phyloP scores from a whole-genome alignment of 768 basidiomycete genomes.

The Pisolithus sp. region DNA sequence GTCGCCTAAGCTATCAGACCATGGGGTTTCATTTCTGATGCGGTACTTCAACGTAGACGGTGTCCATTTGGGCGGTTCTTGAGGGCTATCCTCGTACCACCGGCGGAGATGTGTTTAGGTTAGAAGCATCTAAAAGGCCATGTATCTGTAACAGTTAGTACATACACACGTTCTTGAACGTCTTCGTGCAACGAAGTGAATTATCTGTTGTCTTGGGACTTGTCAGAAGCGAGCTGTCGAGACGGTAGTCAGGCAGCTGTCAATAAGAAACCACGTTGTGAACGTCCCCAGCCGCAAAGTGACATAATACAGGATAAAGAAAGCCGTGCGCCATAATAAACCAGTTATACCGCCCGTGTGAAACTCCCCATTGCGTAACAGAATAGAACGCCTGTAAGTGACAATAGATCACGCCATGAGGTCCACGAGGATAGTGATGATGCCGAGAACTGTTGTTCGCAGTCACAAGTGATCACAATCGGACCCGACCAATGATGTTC shows the following conservation, averaged over 20 bases:
- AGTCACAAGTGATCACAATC: no score
- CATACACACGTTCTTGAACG: background rate
- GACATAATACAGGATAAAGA: background rate
- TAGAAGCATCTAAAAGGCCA: background rate
- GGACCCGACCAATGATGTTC: background rate
- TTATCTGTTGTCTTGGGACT: background rate
- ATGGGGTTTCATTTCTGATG: background rate
- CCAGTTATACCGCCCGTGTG: no score
- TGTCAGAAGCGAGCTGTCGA: background rate
- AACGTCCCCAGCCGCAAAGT: background rate
- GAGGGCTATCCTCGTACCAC: background rate
- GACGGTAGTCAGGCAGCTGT: background rate
- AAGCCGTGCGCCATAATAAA: background rate
- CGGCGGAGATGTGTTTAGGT: background rate
- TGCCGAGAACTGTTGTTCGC: conserved; percentile 61
- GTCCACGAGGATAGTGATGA: conserved; percentile 87
- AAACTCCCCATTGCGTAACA: background rate
- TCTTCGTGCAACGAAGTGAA: background rate
- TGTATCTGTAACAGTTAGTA: background rate
- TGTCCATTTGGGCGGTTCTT: conserved; percentile 7
- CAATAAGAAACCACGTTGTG: background rate
- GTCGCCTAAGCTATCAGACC: background rate
- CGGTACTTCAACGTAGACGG: conserved; percentile 2
- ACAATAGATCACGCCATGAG: conserved; percentile 41
- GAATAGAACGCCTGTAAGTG: background rate